Base-by-base conservation (phyloP, 1,139 yeast species). In the Eremothecium cymbalariae region DNA sequence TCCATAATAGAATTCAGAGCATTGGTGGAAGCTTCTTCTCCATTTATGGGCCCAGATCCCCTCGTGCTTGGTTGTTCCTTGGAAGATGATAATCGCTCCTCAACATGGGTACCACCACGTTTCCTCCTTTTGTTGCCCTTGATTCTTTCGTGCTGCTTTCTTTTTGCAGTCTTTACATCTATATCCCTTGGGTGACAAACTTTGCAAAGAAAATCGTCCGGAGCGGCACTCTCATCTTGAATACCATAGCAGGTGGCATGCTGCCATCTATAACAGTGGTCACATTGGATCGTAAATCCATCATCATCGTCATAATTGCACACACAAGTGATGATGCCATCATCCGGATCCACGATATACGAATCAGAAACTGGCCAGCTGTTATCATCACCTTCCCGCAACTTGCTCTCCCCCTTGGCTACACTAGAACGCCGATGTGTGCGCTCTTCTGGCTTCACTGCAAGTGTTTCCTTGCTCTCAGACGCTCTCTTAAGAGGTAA, bases 211-310 rank as follows among this genome's bases (percentile, higher is more conserved):
- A 83, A 88, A 36, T 76, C 77, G 42, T 84, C 95, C 0, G 95
- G 95, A 0, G 79, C 93, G 39, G 79, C 77, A 21, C 74, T 81
- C 39, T 72, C 77, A 32, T 79, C 72, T 34, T 67, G 68, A 45
- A 81, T 83, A 6, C 82, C 83, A 73, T 84, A 85, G 60, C 97
- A 88, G 16, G 74, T 67, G 29, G 94, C 88, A 61, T 88, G 97
- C 55, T 86, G 95, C 96, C 96, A 88, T 43, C 95, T 74, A 58
- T 73, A 79, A 57, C 97, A 88, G 31, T 74, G 70, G 55, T 86
- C 95, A 62, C 97, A 88, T 57, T 86, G 96, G 41, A 88, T 82
- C 1, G 96, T 86, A 56, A 84, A 85, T 1, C 96, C 96, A 53
- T 88, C 97, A 57, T 88, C 97, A 45, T 88, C 95, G 38, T 78